Percentiles rank a stretch among this genome's conserved stretches.
phyloP scores from a whole-genome alignment of 768 basidiomycete species.

The Boletellus emodensis region DNA sequence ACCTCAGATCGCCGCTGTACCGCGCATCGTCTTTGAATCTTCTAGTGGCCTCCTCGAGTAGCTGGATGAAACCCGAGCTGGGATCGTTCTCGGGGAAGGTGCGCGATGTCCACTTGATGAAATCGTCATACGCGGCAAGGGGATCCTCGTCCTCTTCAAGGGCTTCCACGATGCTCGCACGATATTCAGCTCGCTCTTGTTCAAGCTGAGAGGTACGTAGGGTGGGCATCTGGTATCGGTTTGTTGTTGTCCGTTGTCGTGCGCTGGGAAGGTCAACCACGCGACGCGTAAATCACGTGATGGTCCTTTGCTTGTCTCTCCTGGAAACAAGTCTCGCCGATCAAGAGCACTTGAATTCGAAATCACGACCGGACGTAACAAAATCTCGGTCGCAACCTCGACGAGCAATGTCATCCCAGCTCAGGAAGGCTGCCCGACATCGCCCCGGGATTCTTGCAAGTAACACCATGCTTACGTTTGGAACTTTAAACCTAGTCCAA shows the following conservation, averaged over 20 bases:
- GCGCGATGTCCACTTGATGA: constrained; percentile 86
- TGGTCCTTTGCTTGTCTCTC: too few species aligned
- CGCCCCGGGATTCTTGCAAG: too few species aligned
- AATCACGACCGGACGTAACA: too few species aligned
- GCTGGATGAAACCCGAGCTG: constrained; percentile 68
- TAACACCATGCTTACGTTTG: too few species aligned
- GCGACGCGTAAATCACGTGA: constrained; percentile 33
- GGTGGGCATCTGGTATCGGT: constrained; percentile 19
- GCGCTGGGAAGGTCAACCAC: constrained; percentile 4
- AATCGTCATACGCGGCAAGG: constrained; percentile 78
- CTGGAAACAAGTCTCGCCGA: too few species aligned
- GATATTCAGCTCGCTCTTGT: constrained; percentile 31
- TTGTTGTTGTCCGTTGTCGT: constrained; percentile 4
- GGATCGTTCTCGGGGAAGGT: constrained; percentile 69
- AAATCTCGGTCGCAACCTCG: too few species aligned
- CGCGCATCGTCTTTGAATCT: constrained; percentile 78
- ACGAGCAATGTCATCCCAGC: too few species aligned
- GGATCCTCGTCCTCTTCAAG: constrained; percentile 80
- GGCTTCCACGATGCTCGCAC: constrained; percentile 44
- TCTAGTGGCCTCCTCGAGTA: constrained; percentile 80
- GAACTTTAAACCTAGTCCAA: too few species aligned
- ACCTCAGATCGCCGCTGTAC: constrained; percentile 85
- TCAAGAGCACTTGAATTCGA: too few species aligned
- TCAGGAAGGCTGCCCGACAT: too few species aligned
- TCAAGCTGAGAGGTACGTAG: constrained; percentile 26